Evolutionary conservation across 768 basidiomycete species (phyloP), one percentile per base, ranked within the genome.

Genomic region (Thelephora aurantiotincta): DNA sequence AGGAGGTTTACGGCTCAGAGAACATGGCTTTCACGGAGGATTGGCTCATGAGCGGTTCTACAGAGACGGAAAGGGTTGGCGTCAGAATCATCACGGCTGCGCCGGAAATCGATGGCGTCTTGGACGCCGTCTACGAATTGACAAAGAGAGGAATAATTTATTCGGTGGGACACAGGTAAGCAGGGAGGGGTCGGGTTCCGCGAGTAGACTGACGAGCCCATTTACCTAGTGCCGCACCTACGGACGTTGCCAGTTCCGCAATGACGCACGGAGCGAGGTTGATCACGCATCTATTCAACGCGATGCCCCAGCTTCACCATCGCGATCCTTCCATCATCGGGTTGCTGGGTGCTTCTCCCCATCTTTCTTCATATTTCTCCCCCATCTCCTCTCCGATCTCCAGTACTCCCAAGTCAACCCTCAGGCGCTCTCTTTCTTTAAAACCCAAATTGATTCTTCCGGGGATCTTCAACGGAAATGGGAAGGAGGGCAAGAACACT

Each of bases 201-300:
- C 33, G n/a, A 19, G 35, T 33, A 58, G 42, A 52, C 22, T 18
- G 44, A 18, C 48, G 22, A 36, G 44, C 35, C 44, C 33, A 16
- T 7, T 16, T 14, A 47, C 51, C 2, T 48, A 90, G 87, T 55
- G 75, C 78, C 55, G 89, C 89, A 19, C 75, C 77, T 13, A 82
- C 86, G 1, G 75, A 80, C 22, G 65, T 79, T 50, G 87, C 90
- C 6, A 79, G 78, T 16, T 63, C 73, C 6, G 87, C 87, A 2
- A 72, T 92, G 4, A 63, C 70, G 14, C 69, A 71, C 48, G 90
- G 90, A 16, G 85, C 88, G 5, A 71, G 78, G n/a, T 75, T 90
- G 49, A 87, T 93, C 54, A 93, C 91, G 0, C 91, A 93, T 63
- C 68, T 93, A 20, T 92, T 90, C 77, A 94, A 94, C 54, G 87